Base-by-base conservation (phyloP, 352 stramenopile genomes). In the Pythium brassicae region DNA sequence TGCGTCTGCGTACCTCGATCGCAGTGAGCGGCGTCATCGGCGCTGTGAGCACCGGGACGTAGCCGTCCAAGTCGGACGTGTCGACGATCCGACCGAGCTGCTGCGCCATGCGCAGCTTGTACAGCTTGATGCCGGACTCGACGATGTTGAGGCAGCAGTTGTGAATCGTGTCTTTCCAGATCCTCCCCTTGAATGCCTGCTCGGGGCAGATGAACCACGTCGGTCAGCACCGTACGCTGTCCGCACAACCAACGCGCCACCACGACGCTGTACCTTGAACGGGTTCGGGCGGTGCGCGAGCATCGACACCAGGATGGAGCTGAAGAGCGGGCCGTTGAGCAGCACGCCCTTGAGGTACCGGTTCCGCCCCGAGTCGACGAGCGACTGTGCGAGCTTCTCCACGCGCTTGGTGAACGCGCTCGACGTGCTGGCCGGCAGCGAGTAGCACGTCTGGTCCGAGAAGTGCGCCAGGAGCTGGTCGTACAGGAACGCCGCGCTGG, bases 121-220 rank as follows among this genome's bases (percentile, higher is more conserved):
- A 92, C 34, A 91, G 43, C 56, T 92, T 91, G 57, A 89, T 76
- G 14, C 63, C 83, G 2, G 82, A 89, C 59, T 90, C 78, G 23
- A 92, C 78, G 50, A 91, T 76, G 55, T 86, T 89, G 22, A 89
- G 68, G 44, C 83, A 92, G 57, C 83, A 92, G 35, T 90, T 88
- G 58, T 89, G 72, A 53, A 92, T 86, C 26, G 74, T 81, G 11
- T 90, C 78, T 54, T 87, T 85, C 80, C 83, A 92, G 42, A 91
- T 73, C 23, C 68, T 67, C 0, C 80, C 76, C 3, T 65, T 68
- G 37, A 92, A 92, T 19, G 69, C 80, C 82, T 92, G 50, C 6
- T 9, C 39, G 4, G 7, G 22, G 35, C 23, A 48, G n/a, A 10
- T 8, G 47, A 25, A 35, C n/a, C 19, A n/a, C 1, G 14, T 26